Base-by-base conservation (phyloP, 139 green algal genomes). In the Micractinium conductrix region DNA sequence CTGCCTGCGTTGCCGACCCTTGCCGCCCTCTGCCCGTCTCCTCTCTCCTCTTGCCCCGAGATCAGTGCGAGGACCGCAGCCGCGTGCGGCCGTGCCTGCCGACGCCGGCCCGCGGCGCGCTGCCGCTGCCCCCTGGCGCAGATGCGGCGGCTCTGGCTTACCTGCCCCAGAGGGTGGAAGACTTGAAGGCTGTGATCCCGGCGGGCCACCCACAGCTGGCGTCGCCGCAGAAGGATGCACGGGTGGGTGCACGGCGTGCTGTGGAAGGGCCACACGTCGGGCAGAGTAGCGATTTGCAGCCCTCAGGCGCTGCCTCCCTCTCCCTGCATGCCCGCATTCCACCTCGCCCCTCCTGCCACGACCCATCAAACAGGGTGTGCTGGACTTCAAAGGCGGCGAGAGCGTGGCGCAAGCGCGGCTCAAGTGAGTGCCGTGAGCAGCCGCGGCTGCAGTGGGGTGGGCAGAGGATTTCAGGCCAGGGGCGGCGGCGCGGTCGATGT, bases 301-400 rank as follows among this genome's bases (percentile, higher is more conserved):
- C n/a, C n/a, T n/a, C n/a, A n/a, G n/a, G n/a, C n/a, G n/a, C n/a
- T n/a, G n/a, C n/a, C n/a, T n/a, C n/a, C n/a, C n/a, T 2, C 38
- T 40, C 40, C 28, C 24, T 60, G 69, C 58, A 67, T 67, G 65
- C 33, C 6, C 16, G 35, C n/a, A n/a, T n/a, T n/a, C n/a, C n/a
- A n/a, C n/a, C n/a, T n/a, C n/a, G n/a, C n/a, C n/a, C n/a, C n/a
- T n/a, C n/a, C n/a, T n/a, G n/a, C n/a, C n/a, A n/a, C n/a, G n/a
- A n/a, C n/a, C n/a, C n/a, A 6, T 14, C 26, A 43, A 63, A 74
- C 85, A 94, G 65, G 88, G 86, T 2, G 94, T 92, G 42, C 88
- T 98, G 35, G 72, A 90, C 3, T 98, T 98, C 88, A 93, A 94
- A 89, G 97, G 97, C 40, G 97, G 97, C 16, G 97, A 99, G 89